Conservation (phyloP, 345 rosid species). For the Capsella bursapastoris region DNA sequence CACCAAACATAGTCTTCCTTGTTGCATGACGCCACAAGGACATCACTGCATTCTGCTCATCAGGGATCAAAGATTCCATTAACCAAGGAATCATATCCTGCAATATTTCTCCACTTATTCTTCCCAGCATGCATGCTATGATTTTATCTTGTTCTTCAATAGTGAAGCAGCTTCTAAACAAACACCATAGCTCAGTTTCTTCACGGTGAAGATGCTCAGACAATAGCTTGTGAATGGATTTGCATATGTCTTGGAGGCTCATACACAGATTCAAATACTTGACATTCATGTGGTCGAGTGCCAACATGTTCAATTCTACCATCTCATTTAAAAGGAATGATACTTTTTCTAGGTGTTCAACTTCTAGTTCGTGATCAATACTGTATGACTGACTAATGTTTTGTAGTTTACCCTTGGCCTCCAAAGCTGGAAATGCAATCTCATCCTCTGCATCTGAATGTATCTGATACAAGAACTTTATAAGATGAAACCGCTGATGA, state of each 20-base stretch:
- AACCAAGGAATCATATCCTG: conserved; percentile 83
- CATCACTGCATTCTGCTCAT: conserved; percentile 62
- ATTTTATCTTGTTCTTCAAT: conserved; percentile 76
- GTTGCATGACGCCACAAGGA: conserved; percentile 67
- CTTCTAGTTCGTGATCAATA: conserved; percentile 68
- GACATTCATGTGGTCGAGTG: conserved; percentile 34
- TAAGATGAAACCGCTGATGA: conserved; percentile 56
- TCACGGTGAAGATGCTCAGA: conserved; percentile 72
- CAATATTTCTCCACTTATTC: conserved; percentile 66
- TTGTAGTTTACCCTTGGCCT: conserved; percentile 65
- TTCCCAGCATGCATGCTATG: conserved; percentile 69
- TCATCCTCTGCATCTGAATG: conserved; percentile 83
- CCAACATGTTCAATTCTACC: conserved; percentile 44
- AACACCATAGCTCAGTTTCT: conserved; percentile 78
- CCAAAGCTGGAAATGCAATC: conserved; percentile 79
- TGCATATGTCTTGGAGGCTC: conserved; percentile 65
- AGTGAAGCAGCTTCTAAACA: conserved; percentile 65
- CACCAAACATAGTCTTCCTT: conserved; percentile 76
- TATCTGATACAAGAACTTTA: conserved; percentile 58
- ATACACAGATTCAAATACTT: conserved; percentile 51
- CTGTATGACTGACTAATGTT: conserved; percentile 67
- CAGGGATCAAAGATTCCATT: conserved; percentile 58
- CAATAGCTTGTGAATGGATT: conserved; percentile 63
- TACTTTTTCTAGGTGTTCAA: conserved; percentile 53
- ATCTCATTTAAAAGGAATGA: conserved; percentile 63